phyloP scores from a whole-genome alignment of 2,329 filamentous ascomycete species.

The Elsinoe arachidis region DNA sequence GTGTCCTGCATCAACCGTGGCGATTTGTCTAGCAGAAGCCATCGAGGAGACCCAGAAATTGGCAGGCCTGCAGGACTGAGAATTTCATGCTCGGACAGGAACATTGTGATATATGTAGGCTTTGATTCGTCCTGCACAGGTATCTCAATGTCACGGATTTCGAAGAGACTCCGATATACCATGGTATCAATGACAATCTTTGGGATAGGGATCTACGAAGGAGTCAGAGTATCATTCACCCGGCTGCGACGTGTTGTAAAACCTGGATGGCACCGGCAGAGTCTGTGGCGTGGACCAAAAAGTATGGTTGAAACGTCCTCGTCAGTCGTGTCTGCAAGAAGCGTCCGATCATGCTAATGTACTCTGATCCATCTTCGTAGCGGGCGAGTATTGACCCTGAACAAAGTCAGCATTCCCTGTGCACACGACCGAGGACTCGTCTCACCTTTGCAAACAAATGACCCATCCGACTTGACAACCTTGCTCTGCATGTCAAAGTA shows the following conservation, averaged over 20 bases:
- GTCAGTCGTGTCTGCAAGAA: constrained; percentile 22
- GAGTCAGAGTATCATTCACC: neutral
- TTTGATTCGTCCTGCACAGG: constrained; percentile 25
- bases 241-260: neutral
- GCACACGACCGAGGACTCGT: no score
- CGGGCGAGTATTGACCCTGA: constrained; percentile 16
- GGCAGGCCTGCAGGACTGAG: constrained; percentile 27
- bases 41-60: constrained; percentile 29
- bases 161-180: constrained; percentile 25
- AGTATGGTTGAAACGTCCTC: constrained; percentile 28
- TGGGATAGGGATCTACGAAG: neutral
- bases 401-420: constrained; percentile 16
- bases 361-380: constrained; percentile 26
- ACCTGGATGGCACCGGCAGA: constrained; percentile 20
- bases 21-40: constrained; percentile 24
- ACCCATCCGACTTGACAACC: constrained; percentile 24
- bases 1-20: neutral
- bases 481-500: constrained; percentile 30
- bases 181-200: constrained; percentile 22
- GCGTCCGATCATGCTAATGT: constrained; percentile 26
- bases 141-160: constrained; percentile 25
- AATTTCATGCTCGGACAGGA: constrained; percentile 25
- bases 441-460: constrained; percentile 24
- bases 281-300: constrained; percentile 24
- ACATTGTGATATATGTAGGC: constrained; percentile 26